A percentile compares a stretch with the other conserved stretches of the same genome.
phyloP scores from a whole-genome alignment of 768 basidiomycete genomes.

The Leucogyrophana mollusca region DNA sequence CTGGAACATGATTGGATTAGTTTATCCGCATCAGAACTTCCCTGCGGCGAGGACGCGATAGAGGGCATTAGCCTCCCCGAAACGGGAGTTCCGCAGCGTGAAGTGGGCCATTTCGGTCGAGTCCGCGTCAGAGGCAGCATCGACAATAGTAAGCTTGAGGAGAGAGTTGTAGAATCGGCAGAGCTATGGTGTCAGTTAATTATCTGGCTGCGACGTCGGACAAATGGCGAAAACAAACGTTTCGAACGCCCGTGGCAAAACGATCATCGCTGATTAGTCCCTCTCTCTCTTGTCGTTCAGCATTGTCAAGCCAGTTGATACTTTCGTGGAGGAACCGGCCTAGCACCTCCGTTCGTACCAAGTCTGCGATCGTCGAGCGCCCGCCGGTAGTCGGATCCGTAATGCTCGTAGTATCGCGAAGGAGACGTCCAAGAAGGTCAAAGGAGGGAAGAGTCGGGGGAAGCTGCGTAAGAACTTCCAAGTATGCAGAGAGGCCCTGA shows the following conservation, averaged over 20 bases:
- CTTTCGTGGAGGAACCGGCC: constrained; percentile 71
- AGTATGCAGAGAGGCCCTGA: constrained; percentile 46
- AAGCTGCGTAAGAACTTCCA: constrained; percentile 62
- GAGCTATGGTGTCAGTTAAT: constrained; percentile 40
- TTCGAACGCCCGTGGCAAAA: constrained; percentile 68
- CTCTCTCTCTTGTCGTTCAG: constrained; percentile 67
- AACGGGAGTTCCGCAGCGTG: constrained; percentile 64
- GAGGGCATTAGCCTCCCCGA: constrained; percentile 74
- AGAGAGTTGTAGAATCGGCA: constrained; percentile 77
- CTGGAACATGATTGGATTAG: too few relatives aligned
- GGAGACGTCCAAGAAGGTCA: constrained; percentile 67
- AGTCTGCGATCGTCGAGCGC: constrained; percentile 60
- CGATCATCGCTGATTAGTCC: constrained; percentile 72
- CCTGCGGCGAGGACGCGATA: constrained; percentile 61
- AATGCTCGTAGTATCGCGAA: constrained; percentile 58
- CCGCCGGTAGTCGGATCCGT: constrained; percentile 38
- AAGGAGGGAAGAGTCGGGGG: constrained; percentile 74
- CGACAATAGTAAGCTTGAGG: constrained; percentile 64
- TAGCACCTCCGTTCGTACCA: constrained; percentile 62
- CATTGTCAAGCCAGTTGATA: constrained; percentile 68
- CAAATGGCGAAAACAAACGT: constrained; percentile 45
- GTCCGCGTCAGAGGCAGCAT: constrained; percentile 62
- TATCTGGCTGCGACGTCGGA: constrained; percentile 1
- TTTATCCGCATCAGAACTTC: constrained; percentile 23
- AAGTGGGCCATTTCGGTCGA: constrained; percentile 80